A percentile compares a stretch with the other conserved stretches of the same genome.
phyloP scores from a whole-genome alignment of 73 alveolate species.

The Stentor roeselii region DNA sequence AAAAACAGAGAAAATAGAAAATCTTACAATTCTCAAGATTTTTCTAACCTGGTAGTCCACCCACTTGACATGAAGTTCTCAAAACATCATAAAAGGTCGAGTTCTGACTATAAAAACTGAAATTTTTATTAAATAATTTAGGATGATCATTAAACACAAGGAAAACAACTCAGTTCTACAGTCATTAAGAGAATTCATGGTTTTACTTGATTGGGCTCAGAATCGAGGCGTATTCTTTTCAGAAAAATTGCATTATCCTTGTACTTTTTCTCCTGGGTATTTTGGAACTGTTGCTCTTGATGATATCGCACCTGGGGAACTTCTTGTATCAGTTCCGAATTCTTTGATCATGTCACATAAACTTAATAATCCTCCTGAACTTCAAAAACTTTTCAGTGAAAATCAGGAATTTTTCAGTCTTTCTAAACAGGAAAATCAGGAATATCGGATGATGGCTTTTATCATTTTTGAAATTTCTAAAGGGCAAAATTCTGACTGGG shows the following conservation, averaged over 20 bases:
- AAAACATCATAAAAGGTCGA: too few species aligned
- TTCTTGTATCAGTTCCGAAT: not conserved
- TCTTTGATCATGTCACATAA: not conserved
- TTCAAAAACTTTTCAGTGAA: not conserved
- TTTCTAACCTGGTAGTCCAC: too few species aligned
- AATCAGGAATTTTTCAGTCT: not conserved
- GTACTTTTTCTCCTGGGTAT: slow-evolving; percentile 4
- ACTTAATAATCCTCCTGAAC: not conserved
- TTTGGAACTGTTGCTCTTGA: not conserved
- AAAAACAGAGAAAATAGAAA: too few species aligned
- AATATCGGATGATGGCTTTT: slow-evolving; percentile 20
- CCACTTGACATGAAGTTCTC: too few species aligned
- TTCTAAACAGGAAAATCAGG: not conserved
- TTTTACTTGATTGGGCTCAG: not conserved
- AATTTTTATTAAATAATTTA: too few species aligned
- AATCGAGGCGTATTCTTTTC: not conserved
- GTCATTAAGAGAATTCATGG: not conserved
- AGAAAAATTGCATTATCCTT: not conserved
- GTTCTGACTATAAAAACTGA: too few species aligned
- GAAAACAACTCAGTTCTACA: too few species aligned
- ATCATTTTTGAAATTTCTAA: slow-evolving; percentile 37
- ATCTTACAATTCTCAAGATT: too few species aligned
- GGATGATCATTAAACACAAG: too few species aligned
- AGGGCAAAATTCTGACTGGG: slow-evolving; percentile 45
- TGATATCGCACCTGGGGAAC: slow-evolving; percentile 4